A percentile compares a stretch with the other conserved stretches of the same genome.
phyloP scores from a whole-genome alignment of 768 basidiomycete species.

The Rhizopogon roseolus region DNA sequence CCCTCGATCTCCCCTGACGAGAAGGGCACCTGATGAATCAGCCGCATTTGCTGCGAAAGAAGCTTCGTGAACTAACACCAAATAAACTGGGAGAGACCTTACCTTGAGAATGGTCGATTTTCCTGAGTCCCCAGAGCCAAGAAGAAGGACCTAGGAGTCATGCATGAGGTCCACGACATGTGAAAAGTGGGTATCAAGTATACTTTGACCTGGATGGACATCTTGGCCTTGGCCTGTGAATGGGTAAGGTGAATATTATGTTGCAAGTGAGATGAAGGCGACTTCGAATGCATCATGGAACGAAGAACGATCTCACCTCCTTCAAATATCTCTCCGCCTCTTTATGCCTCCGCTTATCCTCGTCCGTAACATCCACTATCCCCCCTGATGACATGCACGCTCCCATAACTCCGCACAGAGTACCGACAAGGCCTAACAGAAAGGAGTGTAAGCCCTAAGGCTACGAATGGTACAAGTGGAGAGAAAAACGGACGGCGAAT shows the following conservation, averaged over 20 bases:
- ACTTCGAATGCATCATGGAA: background rate
- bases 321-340: constrained; percentile 76
- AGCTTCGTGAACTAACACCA: background rate
- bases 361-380: constrained; percentile 57
- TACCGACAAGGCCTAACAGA: constrained; percentile 5
- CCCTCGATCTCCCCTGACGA: constrained; percentile 77
- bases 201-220: constrained; percentile 77
- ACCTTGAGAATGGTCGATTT: constrained; percentile 92
- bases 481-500: constrained; percentile 2
- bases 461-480: constrained; percentile 7
- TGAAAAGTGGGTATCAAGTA: constrained; percentile 3
- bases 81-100: constrained; percentile 4
- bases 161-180: background rate
- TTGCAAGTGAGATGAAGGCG: constrained; percentile 6
- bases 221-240: constrained; percentile 63
- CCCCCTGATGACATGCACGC: constrained; percentile 66
- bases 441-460: constrained; percentile 4
- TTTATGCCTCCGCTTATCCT: constrained; percentile 59
- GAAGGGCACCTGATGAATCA: constrained; percentile 89
- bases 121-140: constrained; percentile 92
- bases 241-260: background rate
- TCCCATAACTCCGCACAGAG: constrained; percentile 48
- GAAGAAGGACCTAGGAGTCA: constrained; percentile 62
- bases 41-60: constrained; percentile 80
- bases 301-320: constrained; percentile 46